Evolutionary conservation across 192 early-diverging fungal species (phyloP).

Genomic region (Coemansia sp.): DNA sequence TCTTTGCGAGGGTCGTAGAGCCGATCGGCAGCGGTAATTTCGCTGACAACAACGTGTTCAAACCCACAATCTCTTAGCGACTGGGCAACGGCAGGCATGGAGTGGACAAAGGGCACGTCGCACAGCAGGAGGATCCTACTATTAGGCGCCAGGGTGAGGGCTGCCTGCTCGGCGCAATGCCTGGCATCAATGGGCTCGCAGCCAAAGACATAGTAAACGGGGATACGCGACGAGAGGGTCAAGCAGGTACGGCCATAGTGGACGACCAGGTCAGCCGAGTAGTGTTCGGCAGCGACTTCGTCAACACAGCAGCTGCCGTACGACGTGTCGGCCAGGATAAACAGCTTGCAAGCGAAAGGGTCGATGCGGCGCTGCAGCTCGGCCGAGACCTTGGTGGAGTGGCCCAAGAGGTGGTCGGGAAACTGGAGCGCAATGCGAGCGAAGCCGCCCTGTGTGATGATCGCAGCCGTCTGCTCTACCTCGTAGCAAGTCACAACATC

Average conservation of each 20-base stretch:
- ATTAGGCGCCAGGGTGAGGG: conserved; percentile 31
- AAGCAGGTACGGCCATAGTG: conserved; percentile 95
- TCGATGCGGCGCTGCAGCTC: conserved; percentile 52
- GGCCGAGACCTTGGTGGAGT: conserved; percentile 63
- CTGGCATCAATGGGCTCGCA: conserved; percentile 64
- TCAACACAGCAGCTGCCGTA: conserved; percentile 98
- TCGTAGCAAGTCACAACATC: conserved; percentile 59
- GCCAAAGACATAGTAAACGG: conserved; percentile 87
- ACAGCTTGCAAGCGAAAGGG: conserved; percentile 38
- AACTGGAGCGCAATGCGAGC: conserved; percentile 82
- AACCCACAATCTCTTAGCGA: neutral
- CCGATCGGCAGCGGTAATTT: conserved; percentile 4
- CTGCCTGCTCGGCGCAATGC: conserved; percentile 52
- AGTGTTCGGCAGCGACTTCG: conserved; percentile 93
- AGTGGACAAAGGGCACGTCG: conserved; percentile 73
- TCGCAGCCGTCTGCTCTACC: conserved; percentile 59
- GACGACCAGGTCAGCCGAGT: conserved; percentile 78
- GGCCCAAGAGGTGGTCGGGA: conserved; percentile 79
- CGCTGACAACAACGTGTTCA: conserved; percentile 6
- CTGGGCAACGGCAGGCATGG: conserved; percentile 35
- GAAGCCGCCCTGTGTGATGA: conserved; percentile 52
- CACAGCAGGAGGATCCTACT: conserved; percentile 64
- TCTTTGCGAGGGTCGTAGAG: conserved; percentile 4
- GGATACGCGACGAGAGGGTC: conserved; percentile 73
- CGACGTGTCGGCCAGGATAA: conserved; percentile 91